phyloP scores from a whole-genome alignment of 176 grass and related monocot genomes.

The Triticum urartu region DNA sequence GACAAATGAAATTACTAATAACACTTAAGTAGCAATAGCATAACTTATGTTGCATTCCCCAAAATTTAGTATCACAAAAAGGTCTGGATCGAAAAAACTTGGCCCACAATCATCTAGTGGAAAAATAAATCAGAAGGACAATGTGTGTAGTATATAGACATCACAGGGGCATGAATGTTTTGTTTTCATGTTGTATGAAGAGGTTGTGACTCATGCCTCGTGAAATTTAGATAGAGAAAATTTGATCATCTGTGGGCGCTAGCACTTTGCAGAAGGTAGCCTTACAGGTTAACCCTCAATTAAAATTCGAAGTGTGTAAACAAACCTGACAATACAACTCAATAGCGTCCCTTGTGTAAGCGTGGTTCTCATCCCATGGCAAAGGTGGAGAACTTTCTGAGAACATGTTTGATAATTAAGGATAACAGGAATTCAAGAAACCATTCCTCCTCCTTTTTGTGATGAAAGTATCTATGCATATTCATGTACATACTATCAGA shows the following conservation, averaged over 20 bases:
- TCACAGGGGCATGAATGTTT: neutral
- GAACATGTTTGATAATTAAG: conserved; percentile 87
- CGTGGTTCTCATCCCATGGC: conserved; percentile 70
- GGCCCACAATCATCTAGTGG: neutral
- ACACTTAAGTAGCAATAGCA: neutral
- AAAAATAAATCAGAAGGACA: neutral
- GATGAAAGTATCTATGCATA: neutral
- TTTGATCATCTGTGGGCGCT: neutral
- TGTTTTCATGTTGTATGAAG: neutral
- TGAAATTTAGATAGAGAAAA: neutral
- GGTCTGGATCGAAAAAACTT: neutral
- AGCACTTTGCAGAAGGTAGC: neutral
- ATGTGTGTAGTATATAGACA: neutral
- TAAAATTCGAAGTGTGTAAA: neutral
- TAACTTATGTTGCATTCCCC: neutral
- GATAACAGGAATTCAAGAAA: conserved; percentile 7
- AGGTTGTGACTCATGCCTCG: neutral
- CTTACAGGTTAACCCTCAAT: neutral
- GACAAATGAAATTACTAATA: neutral
- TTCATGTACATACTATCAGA: neutral
- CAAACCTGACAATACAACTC: conserved; percentile 93
- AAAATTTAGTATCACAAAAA: neutral
- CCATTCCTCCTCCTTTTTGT: neutral
- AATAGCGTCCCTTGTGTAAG: conserved; percentile 75
- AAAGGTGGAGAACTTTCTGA: conserved; percentile 67